Base-by-base conservation (phyloP, 495 filamentous ascomycete genomes). In the Melanomma pulvis-pyrius region DNA sequence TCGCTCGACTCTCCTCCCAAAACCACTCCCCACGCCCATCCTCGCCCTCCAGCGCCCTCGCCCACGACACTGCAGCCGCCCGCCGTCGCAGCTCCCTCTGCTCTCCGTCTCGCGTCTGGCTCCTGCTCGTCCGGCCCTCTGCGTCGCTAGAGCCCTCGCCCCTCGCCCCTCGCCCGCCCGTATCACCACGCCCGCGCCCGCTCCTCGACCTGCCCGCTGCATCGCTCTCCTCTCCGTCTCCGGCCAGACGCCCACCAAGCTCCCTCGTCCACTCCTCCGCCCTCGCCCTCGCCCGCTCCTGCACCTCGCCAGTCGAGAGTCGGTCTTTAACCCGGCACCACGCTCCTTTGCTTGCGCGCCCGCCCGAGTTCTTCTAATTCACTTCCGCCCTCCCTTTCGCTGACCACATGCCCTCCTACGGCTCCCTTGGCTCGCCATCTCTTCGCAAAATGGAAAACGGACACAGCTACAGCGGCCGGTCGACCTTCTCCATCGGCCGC, bases 391-490 rank as follows among this genome's bases (percentile, higher is more conserved):
- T 11, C 44, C 47, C 34, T 30, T 21, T 39, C 2, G 47, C 52
- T 41, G 50, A 54, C 34, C 55, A 57, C 65, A 90, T 90, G 88
- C 87, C 86, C 78, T 82, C 83, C 64, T 90, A 90, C 87, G 85
- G 85, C 71, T 89, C 88, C 74, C 79, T 88, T 61, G 79, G 83
- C 70, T 90, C 90, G 71, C 88, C 89, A 65, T 92, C 91, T 64
- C 77, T 92, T 69, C 84, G 82, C 78, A 93, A 93, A 85, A 93
- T 94, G 90, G 88, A 92, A 74, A 80, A 82, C 65, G 71, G 67
- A 77, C 71, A 80, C 82, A 79, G 81, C 73, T 73, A 85, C 74
- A 67, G 86, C 74, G 80, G 81, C 63, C 62, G 73, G 46, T 80
- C 82, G 59, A 75, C 84, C 72, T 87, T 96, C 71, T 88, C 84